phyloP scores from a whole-genome alignment of 202 grass and related monocot species.

The Bolboschoenoplectus hybrid region DNA sequence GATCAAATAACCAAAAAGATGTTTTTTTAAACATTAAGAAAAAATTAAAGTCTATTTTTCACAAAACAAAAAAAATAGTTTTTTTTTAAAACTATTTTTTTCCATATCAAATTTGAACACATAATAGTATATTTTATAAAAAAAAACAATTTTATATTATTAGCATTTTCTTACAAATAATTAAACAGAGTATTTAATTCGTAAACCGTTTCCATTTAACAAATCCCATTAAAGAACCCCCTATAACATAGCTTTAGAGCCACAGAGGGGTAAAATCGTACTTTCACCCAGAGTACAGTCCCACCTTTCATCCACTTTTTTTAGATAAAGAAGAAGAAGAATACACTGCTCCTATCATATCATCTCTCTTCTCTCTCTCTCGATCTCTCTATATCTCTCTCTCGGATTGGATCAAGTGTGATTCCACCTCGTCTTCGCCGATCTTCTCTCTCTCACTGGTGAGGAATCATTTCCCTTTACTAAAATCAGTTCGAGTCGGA shows the following conservation, averaged over 20 bases:
- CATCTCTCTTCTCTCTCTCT: neutral
- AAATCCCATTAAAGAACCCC: neutral
- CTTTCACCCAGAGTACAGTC: slow-evolving; percentile 20
- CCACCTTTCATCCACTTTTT: slow-evolving; percentile 28
- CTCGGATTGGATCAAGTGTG: slow-evolving; percentile 19
- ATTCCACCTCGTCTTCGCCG: slow-evolving; percentile 22
- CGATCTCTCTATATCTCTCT: neutral
- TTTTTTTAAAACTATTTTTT: neutral
- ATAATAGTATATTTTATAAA: neutral
- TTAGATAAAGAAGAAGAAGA: slow-evolving; percentile 32
- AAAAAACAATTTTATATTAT: no score
- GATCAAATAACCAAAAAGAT: no score
- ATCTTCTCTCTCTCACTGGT: slow-evolving; percentile 31
- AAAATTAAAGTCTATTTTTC: no score
- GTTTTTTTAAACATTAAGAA: no score
- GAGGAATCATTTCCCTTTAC: neutral
- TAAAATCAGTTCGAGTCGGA: neutral
- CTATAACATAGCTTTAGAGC: neutral
- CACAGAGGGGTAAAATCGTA: slow-evolving; percentile 28
- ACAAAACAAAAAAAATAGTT: no score
- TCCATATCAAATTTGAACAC: neutral
- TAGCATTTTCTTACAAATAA: no score
- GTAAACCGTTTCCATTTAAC: neutral
- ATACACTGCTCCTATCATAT: slow-evolving; percentile 11
- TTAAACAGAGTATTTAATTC: no score